phyloP scores from a whole-genome alignment of 1,139 yeast species.

The Trichomonascaceae sp. region DNA sequence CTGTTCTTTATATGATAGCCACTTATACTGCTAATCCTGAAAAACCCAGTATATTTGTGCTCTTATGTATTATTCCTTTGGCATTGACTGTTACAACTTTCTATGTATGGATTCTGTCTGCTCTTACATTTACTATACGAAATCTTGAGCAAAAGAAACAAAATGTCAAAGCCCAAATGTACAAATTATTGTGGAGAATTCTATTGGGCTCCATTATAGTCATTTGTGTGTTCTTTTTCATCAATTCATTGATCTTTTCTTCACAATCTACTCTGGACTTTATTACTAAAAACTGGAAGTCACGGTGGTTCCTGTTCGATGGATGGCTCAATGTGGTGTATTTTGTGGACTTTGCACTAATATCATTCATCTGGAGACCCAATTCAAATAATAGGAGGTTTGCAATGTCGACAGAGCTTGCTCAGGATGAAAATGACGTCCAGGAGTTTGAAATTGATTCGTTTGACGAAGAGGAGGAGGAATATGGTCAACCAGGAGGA shows the following conservation, averaged over 20 bases:
- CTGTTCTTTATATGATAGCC: slow-evolving; percentile 61
- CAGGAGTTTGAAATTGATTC: slow-evolving; percentile 49
- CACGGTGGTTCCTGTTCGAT: slow-evolving; percentile 79
- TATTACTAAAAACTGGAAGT: slow-evolving; percentile 87
- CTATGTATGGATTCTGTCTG: slow-evolving; percentile 66
- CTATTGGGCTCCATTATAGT: slow-evolving; percentile 60
- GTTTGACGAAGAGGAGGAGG: slow-evolving; percentile 34
- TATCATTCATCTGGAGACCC: slow-evolving; percentile 96
- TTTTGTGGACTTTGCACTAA: slow-evolving; percentile 72
- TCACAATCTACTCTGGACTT: slow-evolving; percentile 71
- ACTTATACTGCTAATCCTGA: slow-evolving; percentile 55
- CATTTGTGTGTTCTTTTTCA: slow-evolving; percentile 57
- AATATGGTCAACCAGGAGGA: slow-evolving; percentile 10
- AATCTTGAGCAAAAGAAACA: slow-evolving; percentile 81
- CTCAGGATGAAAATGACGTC: slow-evolving; percentile 67
- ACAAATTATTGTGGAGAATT: slow-evolving; percentile 68
- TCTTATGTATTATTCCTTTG: slow-evolving; percentile 60
- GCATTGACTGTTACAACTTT: slow-evolving; percentile 64
- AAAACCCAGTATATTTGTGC: slow-evolving; percentile 39
- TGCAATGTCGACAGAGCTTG: slow-evolving; percentile 89
- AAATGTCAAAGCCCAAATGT: slow-evolving; percentile 82
- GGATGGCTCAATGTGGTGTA: slow-evolving; percentile 94
- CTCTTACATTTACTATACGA: slow-evolving; percentile 69
- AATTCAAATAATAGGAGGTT: slow-evolving; percentile 91
- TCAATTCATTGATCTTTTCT: slow-evolving; percentile 65